Evolutionary conservation across 495 filamentous ascomycete species (phyloP), one percentile per base, ranked within the genome.

Genomic region (Neurospora sp.): DNA sequence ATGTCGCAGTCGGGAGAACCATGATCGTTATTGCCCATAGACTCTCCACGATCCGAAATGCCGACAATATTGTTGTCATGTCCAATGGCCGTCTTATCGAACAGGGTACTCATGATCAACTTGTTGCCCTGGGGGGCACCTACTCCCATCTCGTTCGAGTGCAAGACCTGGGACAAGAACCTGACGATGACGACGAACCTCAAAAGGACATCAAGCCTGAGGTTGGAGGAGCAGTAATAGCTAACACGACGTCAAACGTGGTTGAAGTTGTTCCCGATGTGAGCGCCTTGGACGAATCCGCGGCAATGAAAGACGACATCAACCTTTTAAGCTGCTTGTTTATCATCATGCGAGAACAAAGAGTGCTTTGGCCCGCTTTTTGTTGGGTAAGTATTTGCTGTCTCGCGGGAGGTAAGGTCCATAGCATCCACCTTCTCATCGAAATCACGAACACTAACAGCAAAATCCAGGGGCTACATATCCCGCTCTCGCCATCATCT

Each of bases 11-110:
- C 66, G 87, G 86, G 1, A 86, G 91, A 66, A 94, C 92, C 2
- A 93, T 90, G 1, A 90, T 94, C 39, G 89, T 91, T 11, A 91
- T 95, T 35, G 88, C 88, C 16, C 92, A 94, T 81, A 83, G 90
- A 4, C 79, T 93, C 31, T 83, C 84, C 18, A 93, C 92, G 11
- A 90, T 94, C 59, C 83, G 85, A 23, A 87, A 89, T 72, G 90
- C 91, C 0, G 89, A 93, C 79, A 83, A 85, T 39, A 93, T 93
- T 44, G 88, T 90, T 66, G 86, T 92, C 75, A 85, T 94, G 75
- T 84, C 90, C 23, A 81, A 79, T 8, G 91, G 59, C 71, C 75
- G 42, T 7, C 85, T 92, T 70, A 81, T 90, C 35, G 91, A 93
- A 75, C 75, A 82, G 69, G 92, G 92, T 0, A 90, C 87, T 7